A percentile compares a stretch with the other conserved stretches of the same genome.
Evolutionary conservation across 371 early-diverging fungal genomes (phyloP).

Genomic region (Umbelopsis sp.): DNA sequence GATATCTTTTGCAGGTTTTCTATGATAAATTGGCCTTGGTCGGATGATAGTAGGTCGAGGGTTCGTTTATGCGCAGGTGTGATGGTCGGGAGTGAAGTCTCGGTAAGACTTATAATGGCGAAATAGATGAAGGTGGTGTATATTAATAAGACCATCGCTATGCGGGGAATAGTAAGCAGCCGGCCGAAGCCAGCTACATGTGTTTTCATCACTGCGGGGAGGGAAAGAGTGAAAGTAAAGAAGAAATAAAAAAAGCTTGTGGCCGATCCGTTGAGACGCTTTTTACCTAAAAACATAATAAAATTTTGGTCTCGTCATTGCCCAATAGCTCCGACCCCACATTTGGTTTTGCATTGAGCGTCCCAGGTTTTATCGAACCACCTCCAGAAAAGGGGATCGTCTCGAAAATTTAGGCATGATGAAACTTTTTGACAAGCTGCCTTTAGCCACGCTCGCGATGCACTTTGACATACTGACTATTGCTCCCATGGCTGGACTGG

Average conservation of each 20-base stretch:
- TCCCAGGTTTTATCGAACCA: too few relatives aligned
- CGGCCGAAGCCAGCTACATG: slow-evolving; percentile 3
- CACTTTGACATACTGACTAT: too few relatives aligned
- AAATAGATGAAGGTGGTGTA: slow-evolving; percentile 12
- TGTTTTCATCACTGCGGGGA: neutral
- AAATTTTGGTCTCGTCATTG: slow-evolving; percentile 1
- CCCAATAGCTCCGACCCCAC: neutral
- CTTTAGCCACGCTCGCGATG: too few relatives aligned
- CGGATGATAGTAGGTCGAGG: neutral
- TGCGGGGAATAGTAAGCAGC: slow-evolving; percentile 8
- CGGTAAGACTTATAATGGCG: neutral
- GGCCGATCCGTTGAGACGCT: neutral
- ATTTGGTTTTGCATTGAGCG: neutral
- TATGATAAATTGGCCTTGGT: slow-evolving; percentile 12
- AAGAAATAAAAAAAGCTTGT: neutral
- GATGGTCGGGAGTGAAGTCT: neutral
- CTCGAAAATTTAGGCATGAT: too few relatives aligned
- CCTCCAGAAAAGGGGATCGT: too few relatives aligned
- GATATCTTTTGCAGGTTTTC: neutral
- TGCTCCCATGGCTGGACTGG: too few relatives aligned
- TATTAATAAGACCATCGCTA: neutral
- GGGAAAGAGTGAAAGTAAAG: neutral
- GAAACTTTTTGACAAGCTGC: too few relatives aligned
- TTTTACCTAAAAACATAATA: neutral
- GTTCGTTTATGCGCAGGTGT: slow-evolving; percentile 12